These are phyloP conservation scores for Exophiala sideris DNA, from an alignment of 2,329 filamentous ascomycete species.

Conservation along the genomic window DNA sequence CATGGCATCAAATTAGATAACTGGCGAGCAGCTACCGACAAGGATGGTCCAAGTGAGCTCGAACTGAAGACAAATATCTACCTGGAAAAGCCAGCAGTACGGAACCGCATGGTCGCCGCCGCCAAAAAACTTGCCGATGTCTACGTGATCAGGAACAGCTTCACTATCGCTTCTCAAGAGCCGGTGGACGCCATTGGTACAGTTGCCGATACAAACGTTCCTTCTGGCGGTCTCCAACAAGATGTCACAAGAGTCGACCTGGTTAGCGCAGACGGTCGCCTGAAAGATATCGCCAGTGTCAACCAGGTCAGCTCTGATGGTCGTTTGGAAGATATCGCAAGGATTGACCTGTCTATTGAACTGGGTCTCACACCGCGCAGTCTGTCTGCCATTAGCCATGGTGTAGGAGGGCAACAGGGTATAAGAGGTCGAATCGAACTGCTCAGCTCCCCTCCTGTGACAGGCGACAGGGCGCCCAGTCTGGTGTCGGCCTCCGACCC, in stretches of 20 bases:
- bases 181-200: neutral
- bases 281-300: neutral
- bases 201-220: neutral
- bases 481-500: slow-evolving; percentile 9
- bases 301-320: no score
- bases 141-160: slow-evolving; percentile 8
- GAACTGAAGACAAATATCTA: slow-evolving; percentile 20
- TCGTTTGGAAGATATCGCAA: no score
- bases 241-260: neutral
- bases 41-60: slow-evolving; percentile 10
- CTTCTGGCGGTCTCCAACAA: neutral
- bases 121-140: slow-evolving; percentile 20
- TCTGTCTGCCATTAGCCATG: no score
- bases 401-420: neutral
- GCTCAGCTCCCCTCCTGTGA: neutral
- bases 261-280: neutral
- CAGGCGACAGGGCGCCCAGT: slow-evolving; percentile 3
- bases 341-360: no score
- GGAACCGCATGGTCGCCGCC: slow-evolving; percentile 4
- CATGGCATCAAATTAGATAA: slow-evolving; percentile 23
- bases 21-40: slow-evolving; percentile 15
- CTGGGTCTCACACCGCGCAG: no score
- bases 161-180: neutral
- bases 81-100: slow-evolving; percentile 17
- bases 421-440: neutral